Evolutionary conservation across 306 rosid genomes (phyloP), one percentile per base, ranked within the genome.

Genomic region (Lupinus albus): DNA sequence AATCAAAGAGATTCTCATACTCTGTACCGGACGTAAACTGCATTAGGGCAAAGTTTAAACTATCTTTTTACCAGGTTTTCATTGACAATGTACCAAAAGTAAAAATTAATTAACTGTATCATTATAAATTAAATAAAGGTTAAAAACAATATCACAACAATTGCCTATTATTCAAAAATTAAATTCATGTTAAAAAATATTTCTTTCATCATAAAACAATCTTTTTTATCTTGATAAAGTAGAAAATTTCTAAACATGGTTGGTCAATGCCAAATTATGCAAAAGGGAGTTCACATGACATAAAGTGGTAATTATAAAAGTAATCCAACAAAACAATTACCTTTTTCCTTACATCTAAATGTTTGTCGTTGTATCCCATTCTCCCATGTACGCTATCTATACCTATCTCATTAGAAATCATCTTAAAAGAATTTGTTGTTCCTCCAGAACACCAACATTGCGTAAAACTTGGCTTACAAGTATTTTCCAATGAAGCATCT

Each of bases 391-490:
- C 68, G 42, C 80, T 65, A 47, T 77, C 83, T 12, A 51, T 65
- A 47, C 75, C 83, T 12, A 51, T 52, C 80, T 82, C 86, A 50
- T 48, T 52, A 44, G 90, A 41, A 33, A 81, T 77, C 15, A 77
- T 79, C 80, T 81, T 75, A 75, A 94, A 86, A 61, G 99, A 90
- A 82, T 77, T 78, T 44, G 80, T 39, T 32, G 68, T 57, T 15
- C 35, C 68, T 74, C 83, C 87, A 78, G 83, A 82, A 52, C 69
- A 68, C 67, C 91, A 87, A 62, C 83, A 72, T 50, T 57, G 83
- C 48, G 35, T 52, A 52, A 85, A 53, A 61, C 38, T 44, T 59
- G 83, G 67, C 63, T 68, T 82, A 67, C 84, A 78, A 30, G 5
- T 55, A 35, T 57, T 77, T 32, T 82, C 88, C 39, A 64, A 1